phyloP scores from a whole-genome alignment of 345 rosid species.

The Toxicodendron radicans region DNA sequence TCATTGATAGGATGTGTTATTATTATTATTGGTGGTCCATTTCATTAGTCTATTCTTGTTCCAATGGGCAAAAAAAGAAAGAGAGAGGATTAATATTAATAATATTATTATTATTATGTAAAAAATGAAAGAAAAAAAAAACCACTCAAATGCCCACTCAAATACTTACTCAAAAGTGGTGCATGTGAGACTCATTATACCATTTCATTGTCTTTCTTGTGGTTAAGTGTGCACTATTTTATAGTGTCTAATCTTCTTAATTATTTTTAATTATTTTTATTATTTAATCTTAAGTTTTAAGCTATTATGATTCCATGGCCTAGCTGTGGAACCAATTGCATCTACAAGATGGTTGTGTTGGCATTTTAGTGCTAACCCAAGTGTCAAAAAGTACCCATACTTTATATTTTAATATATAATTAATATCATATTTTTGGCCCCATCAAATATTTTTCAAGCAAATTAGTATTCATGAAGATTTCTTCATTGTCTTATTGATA shows the following conservation, averaged over 20 bases:
- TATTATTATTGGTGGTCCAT: conserved; percentile 29
- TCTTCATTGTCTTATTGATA: conserved; percentile 15
- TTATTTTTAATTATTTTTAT: neutral
- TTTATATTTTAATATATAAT: neutral
- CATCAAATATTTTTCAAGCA: conserved; percentile 5
- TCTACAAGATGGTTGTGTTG: neutral
- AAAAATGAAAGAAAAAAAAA: neutral
- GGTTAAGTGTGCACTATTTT: conserved; percentile 28
- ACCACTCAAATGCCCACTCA: conserved; percentile 40
- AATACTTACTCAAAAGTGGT: conserved; percentile 31
- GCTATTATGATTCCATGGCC: conserved; percentile 26
- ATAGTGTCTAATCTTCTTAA: neutral
- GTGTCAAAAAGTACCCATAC: neutral
- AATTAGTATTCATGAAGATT: neutral
- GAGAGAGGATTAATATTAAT: neutral
- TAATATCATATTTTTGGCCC: conserved; percentile 1
- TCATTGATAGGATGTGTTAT: conserved; percentile 17
- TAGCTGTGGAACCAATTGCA: conserved; percentile 5
- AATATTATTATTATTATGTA: too few species aligned
- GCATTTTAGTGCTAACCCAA: conserved; percentile 9
- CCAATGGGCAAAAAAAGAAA: neutral
- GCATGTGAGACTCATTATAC: conserved; percentile 66
- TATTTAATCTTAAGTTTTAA: conserved; percentile 23
- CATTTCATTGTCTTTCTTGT: conserved; percentile 53
- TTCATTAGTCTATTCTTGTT: conserved; percentile 16